Evolutionary conservation across 768 basidiomycete genomes (phyloP).

Genomic region (Suillus sp.): DNA sequence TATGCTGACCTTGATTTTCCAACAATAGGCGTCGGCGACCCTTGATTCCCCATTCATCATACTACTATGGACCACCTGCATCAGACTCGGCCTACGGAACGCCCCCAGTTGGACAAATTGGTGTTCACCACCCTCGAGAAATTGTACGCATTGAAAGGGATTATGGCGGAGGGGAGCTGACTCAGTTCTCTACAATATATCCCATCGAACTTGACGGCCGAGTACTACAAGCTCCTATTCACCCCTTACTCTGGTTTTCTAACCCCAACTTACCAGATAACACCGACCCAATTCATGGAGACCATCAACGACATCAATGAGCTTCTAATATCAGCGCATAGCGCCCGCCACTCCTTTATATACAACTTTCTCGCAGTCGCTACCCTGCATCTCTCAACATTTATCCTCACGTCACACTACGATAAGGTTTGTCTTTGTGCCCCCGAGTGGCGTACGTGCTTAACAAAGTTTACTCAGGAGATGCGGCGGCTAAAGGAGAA

Average conservation of each 20-base stretch:
- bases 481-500: slow-evolving; percentile 65
- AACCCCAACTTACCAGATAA: slow-evolving; percentile 55
- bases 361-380: slow-evolving; percentile 82
- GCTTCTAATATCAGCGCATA: slow-evolving; percentile 83
- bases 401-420: slow-evolving; percentile 76
- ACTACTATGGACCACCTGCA: slow-evolving; percentile 82
- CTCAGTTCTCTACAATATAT: slow-evolving; percentile 88
- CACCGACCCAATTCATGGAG: slow-evolving; percentile 86
- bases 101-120: slow-evolving; percentile 80
- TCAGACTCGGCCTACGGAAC: slow-evolving; percentile 81
- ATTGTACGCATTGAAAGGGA: slow-evolving; percentile 91
- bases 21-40: slow-evolving; percentile 40
- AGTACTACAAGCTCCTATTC: slow-evolving; percentile 47
- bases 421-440: slow-evolving; percentile 56
- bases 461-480: slow-evolving; percentile 52
- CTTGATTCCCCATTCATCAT: slow-evolving; percentile 75
- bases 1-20: slow-evolving; percentile 26
- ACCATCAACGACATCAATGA: slow-evolving; percentile 92
- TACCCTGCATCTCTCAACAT: slow-evolving; percentile 76
- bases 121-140: slow-evolving; percentile 88
- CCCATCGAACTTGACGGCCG: slow-evolving; percentile 92
- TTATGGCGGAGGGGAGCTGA: slow-evolving; percentile 86
- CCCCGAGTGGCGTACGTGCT: slow-evolving; percentile 13
- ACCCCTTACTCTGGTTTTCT: not conserved
- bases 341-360: slow-evolving; percentile 65